A percentile compares a stretch with the other conserved stretches of the same genome.
Evolutionary conservation across 441 rosid genomes (phyloP).

Genomic region (Erodium moschatum): DNA sequence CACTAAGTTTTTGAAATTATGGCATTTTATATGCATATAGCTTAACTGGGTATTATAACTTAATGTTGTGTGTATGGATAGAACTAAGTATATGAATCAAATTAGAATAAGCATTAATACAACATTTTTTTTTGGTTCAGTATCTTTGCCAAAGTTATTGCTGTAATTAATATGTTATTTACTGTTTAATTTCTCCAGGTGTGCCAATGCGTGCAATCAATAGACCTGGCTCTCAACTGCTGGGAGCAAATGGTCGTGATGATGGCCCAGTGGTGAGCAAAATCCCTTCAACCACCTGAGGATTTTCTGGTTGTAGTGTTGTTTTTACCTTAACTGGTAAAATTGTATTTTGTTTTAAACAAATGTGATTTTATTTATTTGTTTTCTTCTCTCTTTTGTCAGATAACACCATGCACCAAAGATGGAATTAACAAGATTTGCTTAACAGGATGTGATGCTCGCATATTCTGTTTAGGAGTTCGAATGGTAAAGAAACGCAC

Average conservation of each 20-base stretch:
- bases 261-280: conserved; percentile 88
- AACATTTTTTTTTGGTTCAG: background rate
- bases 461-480: conserved; percentile 81
- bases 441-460: conserved; percentile 64
- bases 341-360: conserved; percentile 13
- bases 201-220: conserved; percentile 59
- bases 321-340: background rate
- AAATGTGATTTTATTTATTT: background rate
- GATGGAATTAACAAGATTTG: conserved; percentile 80
- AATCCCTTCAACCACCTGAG: conserved; percentile 16
- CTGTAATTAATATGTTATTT: background rate
- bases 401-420: conserved; percentile 61
- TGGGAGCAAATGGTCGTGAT: conserved; percentile 95
- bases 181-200: conserved; percentile 34
- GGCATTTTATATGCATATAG: background rate
- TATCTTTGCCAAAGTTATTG: conserved; percentile 8
- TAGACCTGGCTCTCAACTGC: conserved; percentile 81
- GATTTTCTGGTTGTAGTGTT: background rate
- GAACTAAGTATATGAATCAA: background rate
- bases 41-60: background rate
- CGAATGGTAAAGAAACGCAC: conserved; percentile 78
- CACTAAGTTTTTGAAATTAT: background rate
- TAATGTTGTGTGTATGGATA: background rate
- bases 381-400: conserved; percentile 24
- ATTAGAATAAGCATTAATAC: background rate